Base-by-base conservation (phyloP, 2,329 filamentous ascomycete genomes). In the Stagonosporopsis vannaccii region DNA sequence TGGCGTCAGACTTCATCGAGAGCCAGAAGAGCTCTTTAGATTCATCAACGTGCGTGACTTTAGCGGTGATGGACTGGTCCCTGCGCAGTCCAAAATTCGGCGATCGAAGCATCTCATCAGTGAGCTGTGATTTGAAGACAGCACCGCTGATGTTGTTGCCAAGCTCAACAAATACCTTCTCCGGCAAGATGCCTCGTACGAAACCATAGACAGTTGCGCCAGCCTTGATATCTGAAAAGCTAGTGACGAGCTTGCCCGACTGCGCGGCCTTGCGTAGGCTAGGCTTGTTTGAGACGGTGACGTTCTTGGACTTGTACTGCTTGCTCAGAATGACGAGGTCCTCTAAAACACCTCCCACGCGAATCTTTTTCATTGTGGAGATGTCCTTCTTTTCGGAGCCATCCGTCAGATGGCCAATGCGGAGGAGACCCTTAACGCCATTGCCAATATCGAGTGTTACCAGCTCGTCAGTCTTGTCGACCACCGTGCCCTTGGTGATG, bases 301-400 rank as follows among this genome's bases (percentile, higher is more conserved):
- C 85, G 36, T 90, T 85, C 44, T 88, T 87, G 51, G 90, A 90
- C 58, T 87, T 85, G 61, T 92, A 87, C 58, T 92, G 85, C 75
- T 97, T 97, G 67, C 92, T 87, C n/a, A 99, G 79, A 13, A 98
- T 86, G 33, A 96, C 81, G n/a, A 99, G 80, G 48, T 95, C 88
- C 17, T 87, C 85, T 41, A 99, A 79, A 23, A 86, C 90, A 77
- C 97, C 92, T 2, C 93, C 94, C 44, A 96, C 89, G 49, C 89
- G 84, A 49, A 98, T 88, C 63, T 90, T 91, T 74, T 92, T 92
- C 69, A 95, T 80, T 1, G 90, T 86, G 19, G 89, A 88, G 58
- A 86, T 82, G 62, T 89, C 90, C 79, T 96, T 97, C 62, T 90
- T 87, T 23, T 83, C 78, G 1, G 92, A 92, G 47, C 92, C 92